Evolutionary conservation across 306 rosid genomes (phyloP).

Genomic region (Inga laurina): DNA sequence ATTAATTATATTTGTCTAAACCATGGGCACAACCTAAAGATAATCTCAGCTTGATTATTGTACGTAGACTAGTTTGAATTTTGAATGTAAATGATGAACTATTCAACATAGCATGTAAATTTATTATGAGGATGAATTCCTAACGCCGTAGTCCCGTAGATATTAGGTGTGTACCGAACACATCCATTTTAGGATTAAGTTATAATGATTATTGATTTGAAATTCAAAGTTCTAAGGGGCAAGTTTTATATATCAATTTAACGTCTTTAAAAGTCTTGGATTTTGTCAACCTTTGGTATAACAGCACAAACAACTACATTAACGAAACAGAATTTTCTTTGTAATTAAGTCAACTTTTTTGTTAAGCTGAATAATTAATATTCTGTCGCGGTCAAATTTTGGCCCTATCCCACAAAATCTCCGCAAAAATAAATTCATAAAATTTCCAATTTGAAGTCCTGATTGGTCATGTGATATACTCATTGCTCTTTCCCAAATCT

Average conservation of each 20-base stretch:
- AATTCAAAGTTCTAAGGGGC: conserved; percentile 12
- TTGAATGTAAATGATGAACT: not conserved
- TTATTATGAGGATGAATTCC: conserved; percentile 12
- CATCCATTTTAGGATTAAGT: conserved; percentile 27
- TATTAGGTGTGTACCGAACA: conserved; percentile 41
- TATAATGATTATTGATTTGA: not conserved
- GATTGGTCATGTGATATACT: conserved; percentile 16
- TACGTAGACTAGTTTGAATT: conserved; percentile 12
- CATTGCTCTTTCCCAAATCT: not conserved
- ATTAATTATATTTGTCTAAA: not conserved
- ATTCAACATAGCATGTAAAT: not conserved
- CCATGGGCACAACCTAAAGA: not conserved
- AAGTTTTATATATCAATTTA: conserved; percentile 30
- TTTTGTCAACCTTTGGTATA: conserved; percentile 54
- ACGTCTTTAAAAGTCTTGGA: not conserved
- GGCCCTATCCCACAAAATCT: not conserved
- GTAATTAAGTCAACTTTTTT: conserved; percentile 27
- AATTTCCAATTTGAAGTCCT: not conserved
- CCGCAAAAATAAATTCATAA: not conserved
- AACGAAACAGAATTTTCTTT: conserved; percentile 19
- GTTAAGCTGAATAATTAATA: conserved; percentile 9
- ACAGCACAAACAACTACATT: conserved; percentile 51
- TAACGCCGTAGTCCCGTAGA: conserved; percentile 11
- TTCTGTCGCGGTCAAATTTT: not conserved
- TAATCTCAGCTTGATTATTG: not conserved